Conservation (phyloP, 169 alveolate species). For the Cryptosporidium parvum region DNA sequence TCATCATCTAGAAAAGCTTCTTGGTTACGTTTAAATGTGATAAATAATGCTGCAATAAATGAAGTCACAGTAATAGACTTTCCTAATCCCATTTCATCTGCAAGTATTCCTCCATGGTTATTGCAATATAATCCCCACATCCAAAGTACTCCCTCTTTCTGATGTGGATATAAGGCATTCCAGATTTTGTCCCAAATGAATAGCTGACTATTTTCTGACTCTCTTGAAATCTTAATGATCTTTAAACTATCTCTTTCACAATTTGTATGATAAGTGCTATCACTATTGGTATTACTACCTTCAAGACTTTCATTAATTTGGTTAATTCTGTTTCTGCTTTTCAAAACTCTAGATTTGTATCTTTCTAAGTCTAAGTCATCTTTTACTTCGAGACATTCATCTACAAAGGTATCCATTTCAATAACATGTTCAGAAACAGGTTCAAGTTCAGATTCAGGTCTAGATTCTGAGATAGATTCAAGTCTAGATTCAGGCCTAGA, state of each 20-base stretch:
- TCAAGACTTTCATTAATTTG: background rate
- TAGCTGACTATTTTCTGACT: background rate
- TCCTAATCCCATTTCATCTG: conserved; percentile 86
- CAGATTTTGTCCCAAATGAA: conserved; percentile 56
- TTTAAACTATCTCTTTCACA: background rate
- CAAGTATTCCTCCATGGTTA: conserved; percentile 81
- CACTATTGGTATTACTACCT: background rate
- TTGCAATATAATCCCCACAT: conserved; percentile 78
- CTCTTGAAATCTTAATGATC: conserved; percentile 23
- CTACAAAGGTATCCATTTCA: background rate
- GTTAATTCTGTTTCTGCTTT: background rate
- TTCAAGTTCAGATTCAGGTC: background rate
- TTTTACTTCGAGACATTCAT: conserved; percentile 6
- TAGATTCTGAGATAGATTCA: background rate
- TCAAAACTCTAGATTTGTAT: conserved; percentile 12
- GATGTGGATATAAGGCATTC: conserved; percentile 70
- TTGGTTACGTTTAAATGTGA: conserved; percentile 26
- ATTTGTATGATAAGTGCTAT: background rate
- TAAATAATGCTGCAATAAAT: conserved; percentile 55
- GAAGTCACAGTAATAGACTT: conserved; percentile 79
- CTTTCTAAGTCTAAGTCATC: conserved; percentile 29
- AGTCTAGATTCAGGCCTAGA: background rate
- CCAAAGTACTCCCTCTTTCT: conserved; percentile 76
- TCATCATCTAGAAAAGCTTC: background rate
- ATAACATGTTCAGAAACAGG: background rate